Base-by-base conservation (phyloP, 805 yeast genomes). In the Starmerella powellii region DNA sequence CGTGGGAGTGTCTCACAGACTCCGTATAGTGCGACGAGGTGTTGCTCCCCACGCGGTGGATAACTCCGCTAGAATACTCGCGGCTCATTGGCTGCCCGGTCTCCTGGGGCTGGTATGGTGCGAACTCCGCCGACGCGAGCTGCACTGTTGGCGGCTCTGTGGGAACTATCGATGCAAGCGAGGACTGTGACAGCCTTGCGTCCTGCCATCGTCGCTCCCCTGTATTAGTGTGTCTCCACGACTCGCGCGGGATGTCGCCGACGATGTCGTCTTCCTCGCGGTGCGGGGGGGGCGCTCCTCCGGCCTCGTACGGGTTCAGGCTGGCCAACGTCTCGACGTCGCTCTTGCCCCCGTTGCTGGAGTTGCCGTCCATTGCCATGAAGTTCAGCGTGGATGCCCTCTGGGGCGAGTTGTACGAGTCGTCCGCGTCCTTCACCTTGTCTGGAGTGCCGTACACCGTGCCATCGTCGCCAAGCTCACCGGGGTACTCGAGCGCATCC, bases 121-220 rank as follows among this genome's bases (percentile, higher is more conserved):
- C 41, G 13, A 45, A 46, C 37, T 58, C 57, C 8, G 37, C 45
- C 30, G 79, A 81, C 2, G 81, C 85, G 32, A 85, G 66, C 54
- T 85, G 72, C 30, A 86, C 84, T 4, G 83, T 80, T 56, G 85
- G 70, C 36, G 86, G 70, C 57, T 84, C 83, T 1, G 95, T 84
- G 26, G 87, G 48, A 6, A 38, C 77, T 27, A 87, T 87, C 0
- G 95, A 85, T 21, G 85, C 86, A 44, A 80, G 55, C 0, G 95
- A 82, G 30, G 71, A 72, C 42, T 74, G 67, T 37, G 54, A 49
- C 8, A 93, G 79, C 28, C 73, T 76, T 57, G 88, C 73, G 35
- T 73, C 66, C 49, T 67, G 64, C 66, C 69, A 64, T 32, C 59
- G 45, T 29, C 58, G 51, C 32, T 57, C 58, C 20, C 58, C 53